Conservation (phyloP, 2,329 filamentous ascomycete species). For the Diaporthe citri region DNA sequence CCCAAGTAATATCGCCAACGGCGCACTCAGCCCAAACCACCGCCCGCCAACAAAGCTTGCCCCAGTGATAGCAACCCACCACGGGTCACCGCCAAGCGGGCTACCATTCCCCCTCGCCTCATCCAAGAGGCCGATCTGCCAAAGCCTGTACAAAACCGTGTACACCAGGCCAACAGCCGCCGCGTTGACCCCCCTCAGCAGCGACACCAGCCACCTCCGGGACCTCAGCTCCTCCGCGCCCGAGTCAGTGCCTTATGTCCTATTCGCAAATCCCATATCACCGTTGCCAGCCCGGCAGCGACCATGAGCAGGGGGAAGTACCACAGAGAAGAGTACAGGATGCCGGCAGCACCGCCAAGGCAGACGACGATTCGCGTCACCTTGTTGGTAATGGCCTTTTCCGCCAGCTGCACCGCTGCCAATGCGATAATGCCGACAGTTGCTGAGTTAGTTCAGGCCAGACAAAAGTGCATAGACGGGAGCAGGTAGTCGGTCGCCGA, state of each 20-base stretch:
- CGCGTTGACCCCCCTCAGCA: slow-evolving; percentile 69
- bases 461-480: slow-evolving; percentile 78
- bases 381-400: slow-evolving; percentile 5
- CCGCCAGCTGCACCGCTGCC: background rate
- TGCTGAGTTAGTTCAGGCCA: slow-evolving; percentile 79
- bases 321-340: slow-evolving; percentile 81
- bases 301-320: slow-evolving; percentile 78
- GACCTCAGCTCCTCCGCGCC: slow-evolving; percentile 53
- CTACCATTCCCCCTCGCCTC: slow-evolving; percentile 60
- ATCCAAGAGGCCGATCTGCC: slow-evolving; percentile 72
- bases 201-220: slow-evolving; percentile 47
- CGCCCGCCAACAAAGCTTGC: slow-evolving; percentile 57
- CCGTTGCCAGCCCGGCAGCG: slow-evolving; percentile 63
- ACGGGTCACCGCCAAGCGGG: slow-evolving; percentile 69
- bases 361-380: background rate
- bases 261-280: slow-evolving; percentile 66
- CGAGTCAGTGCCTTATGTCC: background rate
- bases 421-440: slow-evolving; percentile 65
- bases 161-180: slow-evolving; percentile 72
- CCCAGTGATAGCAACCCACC: slow-evolving; percentile 73
- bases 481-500: slow-evolving; percentile 69
- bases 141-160: slow-evolving; percentile 73
- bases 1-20: slow-evolving; percentile 44
- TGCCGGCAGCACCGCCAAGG: slow-evolving; percentile 52
- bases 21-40: slow-evolving; percentile 60